A percentile compares a stretch with the other conserved stretches of the same genome.
phyloP scores from a whole-genome alignment of 1,284 basidiomycete species.

The Marasmius fiardii region DNA sequence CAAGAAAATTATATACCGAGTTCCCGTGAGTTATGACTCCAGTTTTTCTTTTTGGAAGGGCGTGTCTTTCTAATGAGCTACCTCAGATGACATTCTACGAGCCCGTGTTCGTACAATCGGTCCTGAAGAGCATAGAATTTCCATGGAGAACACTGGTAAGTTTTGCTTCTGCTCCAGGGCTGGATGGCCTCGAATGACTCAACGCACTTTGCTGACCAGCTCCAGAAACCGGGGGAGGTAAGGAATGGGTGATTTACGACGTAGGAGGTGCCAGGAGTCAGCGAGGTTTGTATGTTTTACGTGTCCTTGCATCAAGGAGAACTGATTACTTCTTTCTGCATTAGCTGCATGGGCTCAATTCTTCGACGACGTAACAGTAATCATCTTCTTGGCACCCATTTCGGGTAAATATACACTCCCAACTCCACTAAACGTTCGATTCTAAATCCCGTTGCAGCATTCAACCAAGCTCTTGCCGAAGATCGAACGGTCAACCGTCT shows the following conservation, averaged over 20 bases:
- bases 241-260: slow-evolving; percentile 60
- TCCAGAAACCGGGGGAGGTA: slow-evolving; percentile 32
- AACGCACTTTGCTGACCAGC: too few relatives aligned
- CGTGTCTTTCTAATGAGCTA: slow-evolving; percentile 7
- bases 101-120: slow-evolving; percentile 63
- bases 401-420: slow-evolving; percentile 24
- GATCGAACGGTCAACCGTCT: slow-evolving; percentile 56
- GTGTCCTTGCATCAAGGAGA: background rate
- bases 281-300: slow-evolving; percentile 35
- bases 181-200: background rate
- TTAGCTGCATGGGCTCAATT: slow-evolving; percentile 62
- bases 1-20: slow-evolving; percentile 48
- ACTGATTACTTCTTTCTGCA: background rate
- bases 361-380: slow-evolving; percentile 62
- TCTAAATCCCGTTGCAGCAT: slow-evolving; percentile 27
- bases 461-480: slow-evolving; percentile 61
- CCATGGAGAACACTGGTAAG: slow-evolving; percentile 42
- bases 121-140: slow-evolving; percentile 58
- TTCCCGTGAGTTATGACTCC: slow-evolving; percentile 39
- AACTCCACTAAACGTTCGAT: background rate
- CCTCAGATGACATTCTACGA: slow-evolving; percentile 55
- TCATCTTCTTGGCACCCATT: slow-evolving; percentile 65
- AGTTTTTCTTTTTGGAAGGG: too few relatives aligned
- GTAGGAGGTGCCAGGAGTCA: slow-evolving; percentile 56
- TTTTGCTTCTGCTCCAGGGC: slow-evolving; percentile 8